Base-by-base conservation (phyloP, 1,284 basidiomycete genomes). In the Naganishia sp. region DNA sequence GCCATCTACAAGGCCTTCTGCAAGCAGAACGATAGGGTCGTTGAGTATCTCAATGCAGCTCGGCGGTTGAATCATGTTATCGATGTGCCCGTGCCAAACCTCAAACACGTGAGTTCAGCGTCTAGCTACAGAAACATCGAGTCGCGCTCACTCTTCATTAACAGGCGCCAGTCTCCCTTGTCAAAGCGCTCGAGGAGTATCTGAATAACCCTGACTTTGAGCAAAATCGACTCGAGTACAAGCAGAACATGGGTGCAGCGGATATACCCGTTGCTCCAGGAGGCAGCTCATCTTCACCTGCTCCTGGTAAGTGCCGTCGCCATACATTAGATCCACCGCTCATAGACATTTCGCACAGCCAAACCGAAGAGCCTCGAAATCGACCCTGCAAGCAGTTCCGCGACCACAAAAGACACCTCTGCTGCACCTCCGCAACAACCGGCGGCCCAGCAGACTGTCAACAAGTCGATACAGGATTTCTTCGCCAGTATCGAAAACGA, bases 191-290 rank as follows among this genome's bases (percentile, higher is more conserved):
- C 31, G 90, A 99, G 76, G 96, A 99, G 76, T 99, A 99, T 75
- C 83, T 98, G 49, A 88, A 92, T 68, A 94, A 97, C 78, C 90
- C 94, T 18, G 93, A 94, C 77, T 99, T 98, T 76, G 95, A 98
- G 78, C 86, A 92, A 77, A 97, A 96, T 76, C 83, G 95, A 63
- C 82, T 90, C 21, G 94, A 98, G 74, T 97, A 99, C 81, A 92
- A 86, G 79, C 84, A 88, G 47, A 93, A 88, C 77, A 92, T 92
- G 77, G 85, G 85, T n/a, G 83, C 87, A 6, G 85, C 86, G 0
- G 90, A 93, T 68, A 84, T 83, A 28, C 69, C 62, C 13, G 46
- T 65, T 6, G 63, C 41, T 5, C 50, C 52, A 42, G 61, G 53
- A 57, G 67, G 21, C 79, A 75, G 69, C n/a, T 61, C 41, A 3